phyloP scores from a whole-genome alignment of 2,329 filamentous ascomycete genomes.

The Xylaria sp. region DNA sequence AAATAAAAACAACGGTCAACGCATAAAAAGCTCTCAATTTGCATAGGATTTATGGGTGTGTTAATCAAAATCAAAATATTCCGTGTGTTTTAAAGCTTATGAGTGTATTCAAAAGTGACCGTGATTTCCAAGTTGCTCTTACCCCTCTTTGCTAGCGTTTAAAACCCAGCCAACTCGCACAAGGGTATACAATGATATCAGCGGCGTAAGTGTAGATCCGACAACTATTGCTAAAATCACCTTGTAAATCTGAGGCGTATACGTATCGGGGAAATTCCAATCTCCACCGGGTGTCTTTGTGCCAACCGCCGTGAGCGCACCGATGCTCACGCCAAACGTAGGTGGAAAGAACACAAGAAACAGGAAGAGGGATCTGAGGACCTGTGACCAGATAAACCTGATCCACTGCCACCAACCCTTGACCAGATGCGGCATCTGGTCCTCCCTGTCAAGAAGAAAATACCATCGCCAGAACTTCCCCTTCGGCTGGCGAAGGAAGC shows the following conservation, averaged over 20 bases:
- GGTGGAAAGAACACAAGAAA: constrained; percentile 21
- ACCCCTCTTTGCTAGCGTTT: too few species aligned
- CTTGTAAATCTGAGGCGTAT: constrained; percentile 25
- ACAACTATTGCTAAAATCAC: constrained; percentile 18
- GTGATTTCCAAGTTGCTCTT: too few species aligned
- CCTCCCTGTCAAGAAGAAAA: constrained; percentile 18
- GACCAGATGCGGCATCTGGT: constrained; percentile 14
- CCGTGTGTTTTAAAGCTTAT: too few species aligned
- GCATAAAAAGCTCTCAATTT: too few species aligned
- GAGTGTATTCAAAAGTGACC: too few species aligned
- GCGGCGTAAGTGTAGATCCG: constrained; percentile 21
- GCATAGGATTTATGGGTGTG: too few species aligned
- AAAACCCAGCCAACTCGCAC: constrained; percentile 27
- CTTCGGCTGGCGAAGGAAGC: constrained; percentile 29
- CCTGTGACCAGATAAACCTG: constrained; percentile 11
- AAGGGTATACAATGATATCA: constrained; percentile 18
- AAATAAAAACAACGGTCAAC: too few species aligned
- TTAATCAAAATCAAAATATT: too few species aligned
- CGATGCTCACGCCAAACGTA: constrained; percentile 25
- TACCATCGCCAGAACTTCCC: constrained; percentile 29
- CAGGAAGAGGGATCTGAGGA: constrained; percentile 24
- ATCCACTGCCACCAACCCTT: constrained; percentile 13
- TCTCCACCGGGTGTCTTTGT: constrained; percentile 9
- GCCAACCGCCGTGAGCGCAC: constrained; percentile 18
- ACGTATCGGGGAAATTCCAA: constrained; percentile 22